Base-by-base conservation (phyloP, 305 asterid genomes). In the Fraxinus dipetala region DNA sequence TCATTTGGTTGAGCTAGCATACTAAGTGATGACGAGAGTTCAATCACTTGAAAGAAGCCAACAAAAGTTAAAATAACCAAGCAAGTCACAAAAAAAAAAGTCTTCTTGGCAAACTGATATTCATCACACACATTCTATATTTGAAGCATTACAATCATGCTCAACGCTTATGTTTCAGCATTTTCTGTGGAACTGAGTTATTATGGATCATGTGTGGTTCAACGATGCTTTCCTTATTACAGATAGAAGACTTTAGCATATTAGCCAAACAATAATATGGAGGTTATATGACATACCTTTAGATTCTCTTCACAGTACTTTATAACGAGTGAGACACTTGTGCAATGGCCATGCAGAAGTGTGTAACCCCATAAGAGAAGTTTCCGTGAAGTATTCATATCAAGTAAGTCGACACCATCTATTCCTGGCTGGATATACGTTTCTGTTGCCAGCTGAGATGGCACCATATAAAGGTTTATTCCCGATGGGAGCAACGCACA, bases 401-500 rank as follows among this genome's bases (percentile, higher is more conserved):
- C 99, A 79, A 96, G 93, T 81, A 96, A 88, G 89, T 94, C 98
- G 28, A 92, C 93, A 9, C 93, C 98, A 76, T 96, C 98, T 26
- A 96, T 91, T 85, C 95, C 98, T 13, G 98, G 98, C 86, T 96
- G 97, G 86, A 96, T 85, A 86, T 92, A 94, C 32, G 97, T 92
- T 80, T 96, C 99, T 59, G 99, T 86, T 24, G 93, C 97, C 86
- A 96, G 90, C 92, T 92, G 99, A 77, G 94, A 87, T 61, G 99
- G 97, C 85, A 92, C 97, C 91, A 84, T 90, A 77, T 93, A 94
- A 51, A 96, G 98, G 88, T 93, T 94, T 84, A 96, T 86, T 51
- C 99, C 98, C 1, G 99, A 94, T 45, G 99, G 99, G 75, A 96
- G 97, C 90, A 94, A 87, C 5, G 98, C 98, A 82, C 99, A 96